Evolutionary conservation across 495 filamentous ascomycete species (phyloP).

Genomic region (Trichoderma reesei): DNA sequence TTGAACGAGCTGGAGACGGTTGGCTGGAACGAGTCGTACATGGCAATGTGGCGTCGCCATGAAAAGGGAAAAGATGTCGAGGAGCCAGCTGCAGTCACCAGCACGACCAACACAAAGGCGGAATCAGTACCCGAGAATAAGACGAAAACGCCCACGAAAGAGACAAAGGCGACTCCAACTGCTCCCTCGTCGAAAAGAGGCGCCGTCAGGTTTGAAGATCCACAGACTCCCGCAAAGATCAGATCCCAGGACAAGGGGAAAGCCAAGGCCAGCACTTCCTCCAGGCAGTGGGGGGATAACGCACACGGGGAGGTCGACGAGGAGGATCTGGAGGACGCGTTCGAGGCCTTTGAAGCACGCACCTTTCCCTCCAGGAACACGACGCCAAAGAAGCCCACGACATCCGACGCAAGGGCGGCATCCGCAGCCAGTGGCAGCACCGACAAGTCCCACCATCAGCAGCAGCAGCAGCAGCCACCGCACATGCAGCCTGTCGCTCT

Average conservation of each 20-base stretch:
- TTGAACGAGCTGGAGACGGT: constrained; percentile 30
- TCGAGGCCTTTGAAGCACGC: constrained; percentile 15
- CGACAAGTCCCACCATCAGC: background rate
- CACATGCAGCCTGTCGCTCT: constrained; percentile 11
- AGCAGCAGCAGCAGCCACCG: background rate
- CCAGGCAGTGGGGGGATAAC: background rate
- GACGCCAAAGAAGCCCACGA: constrained; percentile 11
- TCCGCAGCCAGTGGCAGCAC: background rate
- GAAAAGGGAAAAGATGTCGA: constrained; percentile 9
- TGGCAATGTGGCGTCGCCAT: constrained; percentile 17
- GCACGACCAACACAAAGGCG: background rate
- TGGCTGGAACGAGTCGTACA: constrained; percentile 29
- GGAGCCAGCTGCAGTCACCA: background rate
- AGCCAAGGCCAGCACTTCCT: background rate
- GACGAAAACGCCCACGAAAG: background rate
- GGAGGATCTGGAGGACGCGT: constrained; percentile 18
- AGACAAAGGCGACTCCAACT: background rate
- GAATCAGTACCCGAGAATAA: background rate
- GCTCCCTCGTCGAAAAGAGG: background rate
- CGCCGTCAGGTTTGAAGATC: background rate
- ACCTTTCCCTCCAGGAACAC: background rate
- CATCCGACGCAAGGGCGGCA: background rate
- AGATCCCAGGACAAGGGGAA: background rate
- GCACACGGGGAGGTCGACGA: constrained; percentile 13
- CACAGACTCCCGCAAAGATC: background rate